Evolutionary conservation across 192 early-diverging fungal species (phyloP), one percentile per base, ranked within the genome.

Genomic region (Funneliformis geosporum): DNA sequence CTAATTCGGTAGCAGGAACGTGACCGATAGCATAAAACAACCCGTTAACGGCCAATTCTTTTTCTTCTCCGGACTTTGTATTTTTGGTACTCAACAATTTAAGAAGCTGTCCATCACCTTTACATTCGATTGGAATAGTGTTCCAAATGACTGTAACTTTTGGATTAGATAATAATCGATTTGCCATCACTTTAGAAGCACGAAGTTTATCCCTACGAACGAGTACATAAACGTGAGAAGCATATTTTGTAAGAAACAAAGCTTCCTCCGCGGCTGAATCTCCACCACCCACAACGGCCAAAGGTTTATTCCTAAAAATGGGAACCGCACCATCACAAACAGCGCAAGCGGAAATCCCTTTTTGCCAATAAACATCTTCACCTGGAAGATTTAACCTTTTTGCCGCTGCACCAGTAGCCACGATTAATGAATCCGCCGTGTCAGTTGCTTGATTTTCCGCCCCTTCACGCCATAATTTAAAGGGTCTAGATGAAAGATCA

Each of bases 1-100:
- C 87, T 82, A 91, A 88, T 42, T 86, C 64, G 33, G 93, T 94
- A 86, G 97, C 96, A 47, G 97, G 97, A 43, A 85, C 89, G 84
- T 99, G 98, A 60, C 98, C 98, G 83, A 99, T 98, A 39, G 98
- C 98, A 84, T 98, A 99, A 85, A 99, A 98, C 73, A 99, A 86
- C 55, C 98, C 98, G 77, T 93, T 97, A 50, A 93, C 93, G 25
- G 89, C 83, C 68, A 98, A 84, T 27, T 91, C 86, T 77, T 86
- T 80, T 38, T 64, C 86, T 84, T 92, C 92, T 21, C 88, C 86
- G 18, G 94, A 92, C 73, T 89, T 86, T 74, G 94, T 96, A 84
- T 96, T 90, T 86, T 94, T 81, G 81, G 95, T 87, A 25, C 88
- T 89, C 16, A 98, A 86, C 2, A 87, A 82, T 39, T 88, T 88